phyloP scores from a whole-genome alignment of 192 early-diverging fungal species.

The Backusella liffmaniae region DNA sequence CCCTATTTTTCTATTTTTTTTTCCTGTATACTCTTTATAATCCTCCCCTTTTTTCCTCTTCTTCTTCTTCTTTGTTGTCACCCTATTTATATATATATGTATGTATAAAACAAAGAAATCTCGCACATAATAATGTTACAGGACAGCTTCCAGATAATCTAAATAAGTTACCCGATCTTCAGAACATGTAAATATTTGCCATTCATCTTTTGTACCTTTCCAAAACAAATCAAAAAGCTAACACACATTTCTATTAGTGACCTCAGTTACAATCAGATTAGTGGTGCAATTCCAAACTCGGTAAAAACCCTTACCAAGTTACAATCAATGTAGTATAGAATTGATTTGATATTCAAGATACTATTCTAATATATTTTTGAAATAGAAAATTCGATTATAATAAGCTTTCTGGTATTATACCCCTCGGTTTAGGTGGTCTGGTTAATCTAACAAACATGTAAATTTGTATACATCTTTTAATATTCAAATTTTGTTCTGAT shows the following conservation, averaged over 20 bases:
- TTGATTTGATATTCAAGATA: too few species aligned
- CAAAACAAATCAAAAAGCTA: background rate
- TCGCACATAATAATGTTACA: slow-evolving; percentile 27
- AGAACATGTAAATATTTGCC: slow-evolving; percentile 17
- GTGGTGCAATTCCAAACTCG: too few species aligned
- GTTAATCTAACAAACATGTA: slow-evolving; percentile 7
- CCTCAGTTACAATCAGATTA: too few species aligned
- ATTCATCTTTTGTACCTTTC: background rate
- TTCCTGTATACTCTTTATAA: background rate
- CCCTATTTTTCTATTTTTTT: slow-evolving; percentile 4
- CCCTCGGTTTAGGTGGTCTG: background rate
- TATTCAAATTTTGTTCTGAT: background rate
- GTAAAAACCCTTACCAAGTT: too few species aligned
- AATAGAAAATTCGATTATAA: background rate
- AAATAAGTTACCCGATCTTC: slow-evolving; percentile 19
- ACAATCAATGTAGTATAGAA: too few species aligned
- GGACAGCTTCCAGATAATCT: slow-evolving; percentile 32
- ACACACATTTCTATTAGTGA: too few species aligned
- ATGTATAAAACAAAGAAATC: slow-evolving; percentile 19
- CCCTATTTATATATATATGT: background rate
- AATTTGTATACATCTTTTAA: background rate
- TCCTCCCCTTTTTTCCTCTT: background rate
- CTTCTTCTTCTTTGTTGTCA: background rate
- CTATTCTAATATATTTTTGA: background rate
- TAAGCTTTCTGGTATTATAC: background rate